Base-by-base conservation (phyloP, 1,284 basidiomycete genomes). In the Meira miltonrushii region DNA sequence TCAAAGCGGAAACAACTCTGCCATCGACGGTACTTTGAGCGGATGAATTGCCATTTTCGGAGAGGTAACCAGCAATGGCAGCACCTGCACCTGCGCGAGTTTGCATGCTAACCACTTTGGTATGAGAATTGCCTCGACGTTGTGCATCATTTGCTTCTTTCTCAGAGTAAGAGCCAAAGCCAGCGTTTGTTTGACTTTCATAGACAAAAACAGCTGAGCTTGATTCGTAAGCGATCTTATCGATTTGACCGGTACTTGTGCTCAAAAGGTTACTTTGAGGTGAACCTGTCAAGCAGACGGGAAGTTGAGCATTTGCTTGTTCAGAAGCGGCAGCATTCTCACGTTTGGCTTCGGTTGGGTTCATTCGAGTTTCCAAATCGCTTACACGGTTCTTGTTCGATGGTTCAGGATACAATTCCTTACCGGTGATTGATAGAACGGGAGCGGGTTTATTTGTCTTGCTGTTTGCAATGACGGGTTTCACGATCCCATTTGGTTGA, bases 41-140 rank as follows among this genome's bases (percentile, higher is more conserved):
- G n/a, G 63, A 66, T 23, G 65, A 64, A 10, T 55, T 59, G 37
- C 63, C 62, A 52, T 65, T 65, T 55, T 61, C 64, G 41, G 68
- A 58, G 33, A 78, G 61, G 62, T 73, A 78, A 54, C 75, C 75
- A 11, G 68, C 63, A 58, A 78, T 69, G 55, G 75, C 72, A 54
- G 57, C 67, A 44, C 67, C 74, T 21, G 75, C 98, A 41, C 94
- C 95, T 2, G 92, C 57, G 33, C 75, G 71, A 43, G 74, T 74
- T 68, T 78, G 75, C 72, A 78, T 72, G 59, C 66, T 59, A 59
- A 71, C 70, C 55, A 78, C 75, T 52, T 65, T 61, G 50, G 73
- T 64, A 9, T 66, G 63, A 21, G 67, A 66, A 17, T 60, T 57
- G 37, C 67, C 66, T 50, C 66, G 55, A 38, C 51, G 38, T 15